Base-by-base conservation (phyloP, 1,284 basidiomycete species). In the Grifola frondosa region DNA sequence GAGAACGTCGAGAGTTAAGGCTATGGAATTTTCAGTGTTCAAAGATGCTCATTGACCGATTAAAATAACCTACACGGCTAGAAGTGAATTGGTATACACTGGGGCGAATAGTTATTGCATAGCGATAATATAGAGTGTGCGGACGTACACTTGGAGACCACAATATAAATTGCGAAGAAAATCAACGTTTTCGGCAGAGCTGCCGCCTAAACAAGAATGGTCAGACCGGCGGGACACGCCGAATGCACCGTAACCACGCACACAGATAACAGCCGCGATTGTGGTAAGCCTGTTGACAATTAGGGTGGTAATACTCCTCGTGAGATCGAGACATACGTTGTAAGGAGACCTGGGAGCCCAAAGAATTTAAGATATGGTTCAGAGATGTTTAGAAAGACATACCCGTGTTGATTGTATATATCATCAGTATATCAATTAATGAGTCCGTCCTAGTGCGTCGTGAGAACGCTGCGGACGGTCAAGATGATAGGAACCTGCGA, bases 61-160 rank as follows among this genome's bases (percentile, higher is more conserved):
- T 13, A 24, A 11, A 21, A n/a, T n/a, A n/a, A n/a, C 42, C 6
- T 39, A 44, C 43, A 44, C 43, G 8, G 43, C 43, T 23, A 44
- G 37, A 5, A 44, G 43, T 5, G 43, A 44, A 33, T 44, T 44
- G 15, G 43, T 38, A n/a, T 44, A 44, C 43, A 44, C 43, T 44
- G 37, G 5, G 10, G 6, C 9, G 11, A n/a, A 33, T 25, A 30
- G n/a, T 17, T 6, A 30, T 13, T n/a, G 13, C 8, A 30, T 30
- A 30, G n/a, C 30, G 34, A 24, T 23, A n/a, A n/a, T n/a, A n/a
- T n/a, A n/a, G n/a, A n/a, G n/a, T n/a, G 22, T 6, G 19, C 30
- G 30, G n/a, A 39, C 42, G 24, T 22, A 44, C 42, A 38, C 42
- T 44, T 44, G 4, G 42, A 34, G 24, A 25, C 36, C 15, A 30